Percentiles rank a stretch among this genome's conserved stretches.
Conservation (phyloP, 306 rosid genomes). For the Senna siamea region DNA sequence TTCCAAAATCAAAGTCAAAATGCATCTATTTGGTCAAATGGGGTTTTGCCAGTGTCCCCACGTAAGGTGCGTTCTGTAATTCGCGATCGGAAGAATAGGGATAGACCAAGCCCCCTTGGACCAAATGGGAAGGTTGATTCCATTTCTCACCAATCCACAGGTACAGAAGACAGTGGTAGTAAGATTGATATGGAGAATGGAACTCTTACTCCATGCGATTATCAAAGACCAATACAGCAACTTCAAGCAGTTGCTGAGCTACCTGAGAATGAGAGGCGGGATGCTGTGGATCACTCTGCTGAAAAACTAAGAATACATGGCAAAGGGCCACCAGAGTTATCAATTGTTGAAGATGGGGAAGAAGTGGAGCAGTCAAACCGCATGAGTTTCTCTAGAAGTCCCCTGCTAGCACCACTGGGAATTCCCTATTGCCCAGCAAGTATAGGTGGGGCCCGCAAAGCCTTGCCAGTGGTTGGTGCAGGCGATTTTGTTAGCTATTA, state of each 20-base stretch:
- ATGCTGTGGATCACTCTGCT: constrained; percentile 49
- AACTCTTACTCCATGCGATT: constrained; percentile 68
- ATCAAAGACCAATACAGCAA: constrained; percentile 75
- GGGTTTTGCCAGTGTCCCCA: constrained; percentile 77
- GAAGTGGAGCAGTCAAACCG: constrained; percentile 62
- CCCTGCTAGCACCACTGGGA: constrained; percentile 89
- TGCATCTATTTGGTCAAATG: constrained; percentile 75
- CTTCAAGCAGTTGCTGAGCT: constrained; percentile 82
- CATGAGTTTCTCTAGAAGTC: constrained; percentile 57
- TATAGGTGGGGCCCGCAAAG: constrained; percentile 83
- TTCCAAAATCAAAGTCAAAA: constrained; percentile 64
- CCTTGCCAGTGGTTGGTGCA: constrained; percentile 57
- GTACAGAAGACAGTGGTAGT: constrained; percentile 64
- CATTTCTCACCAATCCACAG: constrained; percentile 53
- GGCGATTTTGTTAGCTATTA: constrained; percentile 55
- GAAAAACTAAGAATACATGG: constrained; percentile 58
- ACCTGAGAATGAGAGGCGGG: constrained; percentile 60
- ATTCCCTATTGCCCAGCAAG: constrained; percentile 80
- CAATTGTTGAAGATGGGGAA: constrained; percentile 64
- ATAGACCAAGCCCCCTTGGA: constrained; percentile 93
- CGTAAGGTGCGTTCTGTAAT: constrained; percentile 71
- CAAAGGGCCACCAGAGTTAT: constrained; percentile 48
- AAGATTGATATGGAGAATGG: constrained; percentile 79
- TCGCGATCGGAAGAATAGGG: constrained; percentile 83
- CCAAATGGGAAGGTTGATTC: constrained; percentile 83